These are phyloP conservation scores for Fusarium robinianum DNA, from an alignment of 2,329 filamentous ascomycete species.

Conservation along the genomic window DNA sequence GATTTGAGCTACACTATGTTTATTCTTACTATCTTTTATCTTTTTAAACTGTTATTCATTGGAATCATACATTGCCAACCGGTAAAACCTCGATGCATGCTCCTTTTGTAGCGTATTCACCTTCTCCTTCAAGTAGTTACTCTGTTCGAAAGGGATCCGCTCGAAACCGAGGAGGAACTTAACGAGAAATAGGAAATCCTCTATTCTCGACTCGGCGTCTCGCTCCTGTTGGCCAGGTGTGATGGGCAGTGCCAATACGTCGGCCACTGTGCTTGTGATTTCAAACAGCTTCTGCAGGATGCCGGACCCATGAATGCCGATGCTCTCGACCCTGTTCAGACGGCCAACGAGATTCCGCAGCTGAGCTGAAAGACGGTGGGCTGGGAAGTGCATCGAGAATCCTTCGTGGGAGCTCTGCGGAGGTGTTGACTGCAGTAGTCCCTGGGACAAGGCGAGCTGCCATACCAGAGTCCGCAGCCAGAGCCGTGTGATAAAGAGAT, in stretches of 20 bases:
- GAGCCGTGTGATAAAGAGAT: conserved; percentile 46
- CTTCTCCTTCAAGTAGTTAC: conserved; percentile 47
- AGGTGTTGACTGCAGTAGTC: conserved; percentile 43
- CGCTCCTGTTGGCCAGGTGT: conserved; percentile 43
- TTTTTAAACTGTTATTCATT: no score
- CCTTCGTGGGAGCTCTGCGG: conserved; percentile 42
- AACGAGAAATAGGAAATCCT: conserved; percentile 58
- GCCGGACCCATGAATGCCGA: conserved; percentile 60
- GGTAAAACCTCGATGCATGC: conserved; percentile 16
- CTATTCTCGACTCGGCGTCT: conserved; percentile 52
- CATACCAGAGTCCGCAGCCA: conserved; percentile 49
- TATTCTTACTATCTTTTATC: no score
- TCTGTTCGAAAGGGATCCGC: conserved; percentile 50
- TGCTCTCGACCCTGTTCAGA: conserved; percentile 46
- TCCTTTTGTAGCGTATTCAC: conserved; percentile 41
- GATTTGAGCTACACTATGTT: no score
- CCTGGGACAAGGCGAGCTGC: conserved; percentile 47
- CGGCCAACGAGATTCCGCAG: conserved; percentile 44
- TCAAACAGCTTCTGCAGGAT: conserved; percentile 64
- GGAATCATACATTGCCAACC: no score
- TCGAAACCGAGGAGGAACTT: conserved; percentile 57
- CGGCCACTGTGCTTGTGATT: conserved; percentile 62
- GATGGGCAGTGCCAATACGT: conserved; percentile 58
- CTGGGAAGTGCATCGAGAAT: conserved; percentile 47
- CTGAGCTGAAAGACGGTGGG: conserved; percentile 43